phyloP scores from a whole-genome alignment of 1,284 basidiomycete species.

The Ceratobasidium sp. region DNA sequence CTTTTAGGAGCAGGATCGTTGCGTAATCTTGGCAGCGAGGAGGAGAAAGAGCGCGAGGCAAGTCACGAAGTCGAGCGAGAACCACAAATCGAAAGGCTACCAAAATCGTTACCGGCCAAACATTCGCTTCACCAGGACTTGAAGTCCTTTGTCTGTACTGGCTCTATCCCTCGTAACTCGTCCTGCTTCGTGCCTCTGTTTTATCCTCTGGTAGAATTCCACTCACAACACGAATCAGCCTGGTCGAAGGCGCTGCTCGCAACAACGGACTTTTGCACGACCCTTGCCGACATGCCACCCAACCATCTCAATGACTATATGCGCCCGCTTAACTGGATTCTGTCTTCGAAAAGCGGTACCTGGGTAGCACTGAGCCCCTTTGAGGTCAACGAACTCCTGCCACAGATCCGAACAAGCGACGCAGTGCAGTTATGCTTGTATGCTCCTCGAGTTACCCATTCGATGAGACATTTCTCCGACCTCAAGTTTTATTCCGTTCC shows the following conservation, averaged over 20 bases:
- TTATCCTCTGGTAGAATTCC: background rate
- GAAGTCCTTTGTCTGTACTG: constrained; percentile 8
- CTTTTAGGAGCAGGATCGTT: constrained; percentile 54
- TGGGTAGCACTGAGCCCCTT: constrained; percentile 60
- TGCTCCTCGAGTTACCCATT: constrained; percentile 57
- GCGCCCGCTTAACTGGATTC: constrained; percentile 58
- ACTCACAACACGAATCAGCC: background rate
- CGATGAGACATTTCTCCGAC: constrained; percentile 57
- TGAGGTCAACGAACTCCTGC: constrained; percentile 62
- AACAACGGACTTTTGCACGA: constrained; percentile 55
- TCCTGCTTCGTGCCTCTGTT: background rate
- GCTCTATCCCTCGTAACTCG: background rate
- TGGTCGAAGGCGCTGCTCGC: background rate
- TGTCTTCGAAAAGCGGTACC: constrained; percentile 53
- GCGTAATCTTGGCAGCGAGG: constrained; percentile 55
- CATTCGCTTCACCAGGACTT: constrained; percentile 19
- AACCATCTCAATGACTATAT: constrained; percentile 11
- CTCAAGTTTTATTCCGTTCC: constrained; percentile 14
- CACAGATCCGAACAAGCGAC: constrained; percentile 56
- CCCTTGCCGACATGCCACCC: constrained; percentile 41
- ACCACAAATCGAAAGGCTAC: constrained; percentile 29
- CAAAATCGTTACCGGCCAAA: background rate
- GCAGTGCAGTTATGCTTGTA: constrained; percentile 62
- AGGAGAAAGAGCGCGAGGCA: constrained; percentile 68
- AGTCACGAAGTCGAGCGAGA: constrained; percentile 44